Conservation (phyloP, 352 stramenopile species). For the Phytophthora podocarpi region DNA sequence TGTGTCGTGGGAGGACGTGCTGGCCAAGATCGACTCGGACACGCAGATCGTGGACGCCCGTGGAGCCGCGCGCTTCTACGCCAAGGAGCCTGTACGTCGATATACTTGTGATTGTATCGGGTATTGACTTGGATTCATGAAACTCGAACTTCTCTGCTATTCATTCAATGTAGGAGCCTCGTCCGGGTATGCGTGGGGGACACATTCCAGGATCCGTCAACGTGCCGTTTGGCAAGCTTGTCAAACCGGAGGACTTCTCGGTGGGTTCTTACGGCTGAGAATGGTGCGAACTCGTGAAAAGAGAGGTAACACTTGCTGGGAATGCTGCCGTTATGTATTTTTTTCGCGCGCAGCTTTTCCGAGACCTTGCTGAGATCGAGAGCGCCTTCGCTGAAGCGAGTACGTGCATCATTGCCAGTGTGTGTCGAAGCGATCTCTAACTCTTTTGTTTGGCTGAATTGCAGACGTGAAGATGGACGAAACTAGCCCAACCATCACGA, state of each 20-base stretch:
- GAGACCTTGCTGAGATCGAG: constrained; percentile 75
- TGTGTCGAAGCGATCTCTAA: constrained; percentile 1
- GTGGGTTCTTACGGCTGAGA: constrained; percentile 27
- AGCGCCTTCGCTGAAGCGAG: constrained; percentile 76
- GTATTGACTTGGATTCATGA: too few species aligned
- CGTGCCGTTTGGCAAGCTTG: constrained; percentile 89
- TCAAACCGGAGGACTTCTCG: constrained; percentile 86
- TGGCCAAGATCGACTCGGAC: constrained; percentile 59
- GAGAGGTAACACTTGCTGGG: constrained; percentile 20
- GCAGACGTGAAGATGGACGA: constrained; percentile 62
- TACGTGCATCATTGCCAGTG: constrained; percentile 21
- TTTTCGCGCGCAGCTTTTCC: constrained; percentile 55
- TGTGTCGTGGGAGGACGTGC: constrained; percentile 64
- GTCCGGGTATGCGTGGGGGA: constrained; percentile 88
- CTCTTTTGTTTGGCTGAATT: constrained; percentile 2
- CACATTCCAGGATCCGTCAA: constrained; percentile 94
- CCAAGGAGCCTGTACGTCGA: constrained; percentile 69
- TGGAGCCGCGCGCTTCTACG: constrained; percentile 86
- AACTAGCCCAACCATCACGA: constrained; percentile 72
- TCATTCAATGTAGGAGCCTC: constrained; percentile 73
- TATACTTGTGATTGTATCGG: too few species aligned
- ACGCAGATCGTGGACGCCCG: constrained; percentile 93
- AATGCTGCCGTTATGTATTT: too few species aligned
- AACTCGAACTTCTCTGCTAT: neutral
- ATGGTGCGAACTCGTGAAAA: neutral